A percentile compares a stretch with the other conserved stretches of the same genome.
Conservation (phyloP, 805 yeast genomes). For the Monosporozyma unispora region DNA sequence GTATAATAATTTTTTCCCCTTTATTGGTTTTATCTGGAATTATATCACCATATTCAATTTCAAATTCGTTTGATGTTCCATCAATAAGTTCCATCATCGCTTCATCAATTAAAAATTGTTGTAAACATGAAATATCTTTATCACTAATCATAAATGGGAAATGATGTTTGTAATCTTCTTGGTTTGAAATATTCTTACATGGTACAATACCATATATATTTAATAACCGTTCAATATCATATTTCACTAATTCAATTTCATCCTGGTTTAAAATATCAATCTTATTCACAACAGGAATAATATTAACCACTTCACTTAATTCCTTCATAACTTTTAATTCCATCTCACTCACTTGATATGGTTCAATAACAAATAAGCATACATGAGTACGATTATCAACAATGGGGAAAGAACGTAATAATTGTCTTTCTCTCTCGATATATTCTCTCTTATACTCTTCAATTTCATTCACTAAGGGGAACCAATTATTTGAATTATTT, state of each 20-base stretch:
- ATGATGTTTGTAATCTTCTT: neutral
- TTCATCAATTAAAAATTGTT: constrained; percentile 55
- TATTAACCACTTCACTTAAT: constrained; percentile 61
- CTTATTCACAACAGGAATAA: constrained; percentile 75
- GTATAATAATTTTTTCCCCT: neutral
- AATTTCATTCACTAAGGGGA: constrained; percentile 58
- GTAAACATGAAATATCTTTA: constrained; percentile 28
- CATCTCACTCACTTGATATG: constrained; percentile 47
- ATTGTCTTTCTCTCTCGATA: constrained; percentile 73
- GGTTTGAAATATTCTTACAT: neutral
- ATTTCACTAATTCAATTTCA: constrained; percentile 35
- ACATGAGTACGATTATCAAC: constrained; percentile 71
- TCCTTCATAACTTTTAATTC: constrained; percentile 70
- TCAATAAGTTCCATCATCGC: constrained; percentile 69
- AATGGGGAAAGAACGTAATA: constrained; percentile 39
- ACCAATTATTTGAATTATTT: constrained; percentile 60
- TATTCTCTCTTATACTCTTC: constrained; percentile 67
- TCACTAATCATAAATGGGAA: neutral
- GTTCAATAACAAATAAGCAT: constrained; percentile 73
- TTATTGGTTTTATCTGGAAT: neutral
- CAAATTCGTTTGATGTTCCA: constrained; percentile 42
- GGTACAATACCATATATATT: constrained; percentile 34
- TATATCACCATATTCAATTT: constrained; percentile 18
- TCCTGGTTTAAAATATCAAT: constrained; percentile 51
- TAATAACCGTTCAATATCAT: constrained; percentile 45